phyloP scores from a whole-genome alignment of 148 eudicot species.

The Simmondsia chinensis region DNA sequence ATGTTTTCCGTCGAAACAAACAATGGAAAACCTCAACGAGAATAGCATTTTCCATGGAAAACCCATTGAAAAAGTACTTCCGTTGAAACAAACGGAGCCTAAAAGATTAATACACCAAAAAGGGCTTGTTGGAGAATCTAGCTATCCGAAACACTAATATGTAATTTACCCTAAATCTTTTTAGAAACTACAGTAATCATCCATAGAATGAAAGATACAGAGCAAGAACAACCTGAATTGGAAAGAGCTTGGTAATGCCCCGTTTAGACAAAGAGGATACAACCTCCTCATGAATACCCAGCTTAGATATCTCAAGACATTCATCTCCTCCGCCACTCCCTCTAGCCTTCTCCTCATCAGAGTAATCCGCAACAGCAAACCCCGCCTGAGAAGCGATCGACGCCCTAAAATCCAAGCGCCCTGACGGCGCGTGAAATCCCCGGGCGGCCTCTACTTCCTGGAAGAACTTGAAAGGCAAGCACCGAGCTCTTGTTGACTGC shows the following conservation, averaged over 20 bases:
- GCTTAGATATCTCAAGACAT: constrained; percentile 69
- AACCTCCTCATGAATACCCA: constrained; percentile 48
- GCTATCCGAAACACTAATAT: background rate
- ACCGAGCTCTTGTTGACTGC: background rate
- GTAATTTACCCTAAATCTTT: background rate
- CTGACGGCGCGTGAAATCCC: constrained; percentile 8
- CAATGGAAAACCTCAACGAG: no score
- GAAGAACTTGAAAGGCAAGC: background rate
- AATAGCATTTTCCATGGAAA: no score
- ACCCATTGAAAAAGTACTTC: no score
- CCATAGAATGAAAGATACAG: no score
- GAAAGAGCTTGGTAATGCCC: constrained; percentile 82
- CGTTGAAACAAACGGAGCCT: no score
- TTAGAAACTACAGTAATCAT: background rate
- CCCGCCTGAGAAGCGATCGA: constrained; percentile 23
- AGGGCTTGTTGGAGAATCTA: no score
- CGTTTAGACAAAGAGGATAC: constrained; percentile 40
- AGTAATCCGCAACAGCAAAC: constrained; percentile 28
- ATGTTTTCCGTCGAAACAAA: no score
- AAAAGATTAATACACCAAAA: no score
- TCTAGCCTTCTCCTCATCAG: constrained; percentile 26
- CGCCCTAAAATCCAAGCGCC: constrained; percentile 18
- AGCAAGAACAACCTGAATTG: constrained; percentile 59
- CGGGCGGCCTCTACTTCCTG: background rate
- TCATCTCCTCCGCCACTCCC: constrained; percentile 17